phyloP scores from a whole-genome alignment of 257 asterid species.

The Scutellaria galericulata region DNA sequence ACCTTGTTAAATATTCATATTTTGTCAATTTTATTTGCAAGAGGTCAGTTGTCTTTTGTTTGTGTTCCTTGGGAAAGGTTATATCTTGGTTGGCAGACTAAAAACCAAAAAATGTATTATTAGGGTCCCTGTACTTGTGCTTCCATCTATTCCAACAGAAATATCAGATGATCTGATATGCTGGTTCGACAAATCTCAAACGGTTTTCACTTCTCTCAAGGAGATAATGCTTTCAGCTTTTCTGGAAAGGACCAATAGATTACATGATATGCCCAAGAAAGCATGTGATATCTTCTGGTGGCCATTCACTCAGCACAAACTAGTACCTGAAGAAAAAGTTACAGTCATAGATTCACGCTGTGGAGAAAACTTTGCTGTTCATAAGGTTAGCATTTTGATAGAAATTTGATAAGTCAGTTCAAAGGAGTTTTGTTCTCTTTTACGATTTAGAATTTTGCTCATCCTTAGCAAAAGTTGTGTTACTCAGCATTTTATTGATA shows the following conservation, averaged over 20 bases:
- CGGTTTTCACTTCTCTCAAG: conserved; percentile 70
- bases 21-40: neutral
- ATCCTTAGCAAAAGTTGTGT: conserved; percentile 15
- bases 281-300: conserved; percentile 88
- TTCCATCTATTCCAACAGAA: conserved; percentile 84
- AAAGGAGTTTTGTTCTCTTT: conserved; percentile 4
- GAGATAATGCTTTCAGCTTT: conserved; percentile 73
- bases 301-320: conserved; percentile 98
- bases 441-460: neutral
- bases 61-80: conserved; percentile 6
- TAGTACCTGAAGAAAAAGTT: conserved; percentile 76
- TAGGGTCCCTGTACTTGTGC: conserved; percentile 90
- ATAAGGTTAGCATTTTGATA: conserved; percentile 59
- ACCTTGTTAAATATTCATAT: conserved; percentile 1
- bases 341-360: conserved; percentile 97
- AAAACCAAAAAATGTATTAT: conserved; percentile 1
- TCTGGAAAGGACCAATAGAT: conserved; percentile 60
- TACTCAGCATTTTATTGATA: conserved; percentile 3
- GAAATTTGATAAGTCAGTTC: conserved; percentile 28
- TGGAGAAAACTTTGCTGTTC: conserved; percentile 90
- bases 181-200: conserved; percentile 79
- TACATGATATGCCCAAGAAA: conserved; percentile 72
- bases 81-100: conserved; percentile 1
- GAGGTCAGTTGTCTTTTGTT: conserved; percentile 5
- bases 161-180: conserved; percentile 74